Conservation (phyloP, 148 eudicot species). For the Diospyros kaki region DNA sequence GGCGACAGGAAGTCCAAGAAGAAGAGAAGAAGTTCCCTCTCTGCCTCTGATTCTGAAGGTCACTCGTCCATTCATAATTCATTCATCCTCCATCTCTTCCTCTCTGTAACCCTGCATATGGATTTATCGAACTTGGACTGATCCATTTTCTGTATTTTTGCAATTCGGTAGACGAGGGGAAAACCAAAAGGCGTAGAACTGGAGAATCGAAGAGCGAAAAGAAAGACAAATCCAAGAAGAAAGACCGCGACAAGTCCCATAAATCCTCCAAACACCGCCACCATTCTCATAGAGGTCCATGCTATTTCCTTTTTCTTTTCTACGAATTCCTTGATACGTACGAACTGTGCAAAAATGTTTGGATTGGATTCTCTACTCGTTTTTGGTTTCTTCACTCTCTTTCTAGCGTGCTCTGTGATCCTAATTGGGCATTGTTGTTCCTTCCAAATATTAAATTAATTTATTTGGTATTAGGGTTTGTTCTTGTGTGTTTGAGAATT, state of each 20-base stretch:
- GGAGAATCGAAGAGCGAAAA: constrained; percentile 14
- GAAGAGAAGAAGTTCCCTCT: constrained; percentile 9
- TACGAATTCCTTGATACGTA: neutral
- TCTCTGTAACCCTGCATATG: neutral
- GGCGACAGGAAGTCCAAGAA: constrained; percentile 14
- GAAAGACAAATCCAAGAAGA: constrained; percentile 21
- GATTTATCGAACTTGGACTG: neutral
- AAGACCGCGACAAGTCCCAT: constrained; percentile 19
- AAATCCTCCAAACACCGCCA: constrained; percentile 30
- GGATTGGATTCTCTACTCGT: neutral
- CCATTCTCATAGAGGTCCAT: constrained; percentile 29
- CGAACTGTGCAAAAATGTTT: neutral
- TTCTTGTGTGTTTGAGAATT: neutral
- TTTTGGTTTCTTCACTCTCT: neutral
- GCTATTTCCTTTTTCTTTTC: neutral
- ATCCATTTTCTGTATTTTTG: neutral
- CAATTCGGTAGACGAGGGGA: constrained; percentile 25
- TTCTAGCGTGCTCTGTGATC: neutral
- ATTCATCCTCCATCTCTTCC: neutral
- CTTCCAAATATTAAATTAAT: neutral
- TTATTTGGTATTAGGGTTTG: neutral
- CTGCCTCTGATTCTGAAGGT: constrained; percentile 19
- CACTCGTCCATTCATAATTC: neutral
- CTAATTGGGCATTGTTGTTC: neutral
- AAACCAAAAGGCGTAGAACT: constrained; percentile 22